Conservation (phyloP, 148 eudicot species). For the Simmondsia chinensis region DNA sequence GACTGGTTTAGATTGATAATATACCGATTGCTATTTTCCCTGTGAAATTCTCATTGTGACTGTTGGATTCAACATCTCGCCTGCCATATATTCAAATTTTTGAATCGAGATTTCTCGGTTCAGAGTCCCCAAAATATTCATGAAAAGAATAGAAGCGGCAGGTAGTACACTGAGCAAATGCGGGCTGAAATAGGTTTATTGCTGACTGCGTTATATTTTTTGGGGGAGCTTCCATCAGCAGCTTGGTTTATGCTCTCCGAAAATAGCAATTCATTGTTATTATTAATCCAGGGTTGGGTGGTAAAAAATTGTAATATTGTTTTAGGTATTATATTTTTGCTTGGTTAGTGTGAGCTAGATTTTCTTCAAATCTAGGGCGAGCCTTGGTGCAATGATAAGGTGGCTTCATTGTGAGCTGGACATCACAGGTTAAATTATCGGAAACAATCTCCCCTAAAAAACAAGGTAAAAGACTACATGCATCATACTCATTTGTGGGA, state of each 20-base stretch:
- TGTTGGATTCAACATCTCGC: constrained; percentile 17
- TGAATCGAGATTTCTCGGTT: neutral
- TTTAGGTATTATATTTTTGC: constrained; percentile 10
- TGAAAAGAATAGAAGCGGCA: neutral
- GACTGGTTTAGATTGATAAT: constrained; percentile 31
- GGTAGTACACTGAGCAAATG: constrained; percentile 10
- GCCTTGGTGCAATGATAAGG: neutral
- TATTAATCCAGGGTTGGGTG: constrained; percentile 9
- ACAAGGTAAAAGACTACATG: too few relatives aligned
- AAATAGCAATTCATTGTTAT: constrained; percentile 16
- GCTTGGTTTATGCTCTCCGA: constrained; percentile 21
- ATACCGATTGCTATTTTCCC: neutral
- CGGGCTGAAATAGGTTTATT: constrained; percentile 7
- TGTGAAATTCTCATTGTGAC: constrained; percentile 3
- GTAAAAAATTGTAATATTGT: constrained; percentile 23
- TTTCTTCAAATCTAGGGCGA: neutral
- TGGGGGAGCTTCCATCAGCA: constrained; percentile 16
- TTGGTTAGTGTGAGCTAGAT: neutral
- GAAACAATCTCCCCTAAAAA: too few relatives aligned
- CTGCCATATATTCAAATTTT: constrained; percentile 5
- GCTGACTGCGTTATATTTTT: too few relatives aligned
- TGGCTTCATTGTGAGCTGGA: neutral
- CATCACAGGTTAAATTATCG: neutral
- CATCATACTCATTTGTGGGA: too few relatives aligned
- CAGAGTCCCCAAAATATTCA: too few relatives aligned